Evolutionary conservation across 768 basidiomycete genomes (phyloP).

Genomic region (Austroboletus festivus): DNA sequence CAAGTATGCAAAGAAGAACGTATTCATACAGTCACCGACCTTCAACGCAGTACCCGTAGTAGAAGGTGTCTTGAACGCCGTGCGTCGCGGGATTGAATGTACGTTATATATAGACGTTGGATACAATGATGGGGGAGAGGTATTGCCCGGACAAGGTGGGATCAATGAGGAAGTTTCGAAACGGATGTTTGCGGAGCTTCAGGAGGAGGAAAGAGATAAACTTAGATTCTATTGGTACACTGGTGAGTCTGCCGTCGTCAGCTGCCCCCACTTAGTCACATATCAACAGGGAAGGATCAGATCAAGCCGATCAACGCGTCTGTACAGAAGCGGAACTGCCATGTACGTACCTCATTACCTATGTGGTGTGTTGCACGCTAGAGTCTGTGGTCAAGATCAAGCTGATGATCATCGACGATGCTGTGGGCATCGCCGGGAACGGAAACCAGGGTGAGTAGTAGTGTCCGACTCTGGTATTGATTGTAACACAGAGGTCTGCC

Average conservation of each 20-base stretch:
- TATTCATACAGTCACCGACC: slow-evolving; percentile 77
- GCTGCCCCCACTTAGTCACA: neutral
- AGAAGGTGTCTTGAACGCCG: slow-evolving; percentile 55
- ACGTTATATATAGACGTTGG: slow-evolving; percentile 59
- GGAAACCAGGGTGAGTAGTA: slow-evolving; percentile 56
- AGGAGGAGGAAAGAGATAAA: slow-evolving; percentile 42
- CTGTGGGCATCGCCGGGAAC: slow-evolving; percentile 64
- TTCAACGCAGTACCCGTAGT: slow-evolving; percentile 66
- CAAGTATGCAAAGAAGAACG: slow-evolving; percentile 52
- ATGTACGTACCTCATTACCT: slow-evolving; percentile 35
- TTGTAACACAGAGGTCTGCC: slow-evolving; percentile 1
- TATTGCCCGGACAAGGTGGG: slow-evolving; percentile 65
- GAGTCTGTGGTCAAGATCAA: slow-evolving; percentile 41
- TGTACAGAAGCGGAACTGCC: slow-evolving; percentile 67
- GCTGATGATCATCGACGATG: slow-evolving; percentile 63
- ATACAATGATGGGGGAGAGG: slow-evolving; percentile 57
- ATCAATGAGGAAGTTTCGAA: slow-evolving; percentile 69
- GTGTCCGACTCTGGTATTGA: neutral
- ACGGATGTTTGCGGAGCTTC: slow-evolving; percentile 51
- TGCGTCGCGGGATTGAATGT: slow-evolving; percentile 57
- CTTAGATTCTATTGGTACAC: slow-evolving; percentile 58
- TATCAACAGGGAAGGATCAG: slow-evolving; percentile 52
- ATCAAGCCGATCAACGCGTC: slow-evolving; percentile 62
- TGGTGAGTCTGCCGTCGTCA: slow-evolving; percentile 13
- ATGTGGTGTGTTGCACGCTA: neutral